A percentile compares a stretch with the other conserved stretches of the same genome.
These are phyloP conservation scores for Apophysomyces sp. DNA, from an alignment of 371 early-diverging fungal species.

Conservation along the genomic window DNA sequence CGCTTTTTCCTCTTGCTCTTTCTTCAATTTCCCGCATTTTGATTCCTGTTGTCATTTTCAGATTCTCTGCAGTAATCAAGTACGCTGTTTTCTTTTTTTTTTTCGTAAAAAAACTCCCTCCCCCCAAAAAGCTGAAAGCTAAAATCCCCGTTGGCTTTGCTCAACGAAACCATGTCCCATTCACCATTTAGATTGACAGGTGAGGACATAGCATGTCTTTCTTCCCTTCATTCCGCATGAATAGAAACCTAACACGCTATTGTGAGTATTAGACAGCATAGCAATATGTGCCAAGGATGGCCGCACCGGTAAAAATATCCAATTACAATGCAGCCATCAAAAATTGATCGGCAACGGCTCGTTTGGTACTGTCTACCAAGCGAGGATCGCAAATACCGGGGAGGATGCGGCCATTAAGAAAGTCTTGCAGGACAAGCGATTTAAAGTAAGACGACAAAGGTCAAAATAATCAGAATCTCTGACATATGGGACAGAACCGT, in stretches of 20 bases:
- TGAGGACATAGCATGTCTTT: background rate
- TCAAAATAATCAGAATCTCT: no score
- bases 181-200: background rate
- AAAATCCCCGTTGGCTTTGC: no score
- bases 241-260: background rate
- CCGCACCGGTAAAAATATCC: slow-evolving; percentile 76
- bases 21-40: background rate
- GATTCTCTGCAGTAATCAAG: no score
- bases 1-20: background rate
- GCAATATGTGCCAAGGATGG: slow-evolving; percentile 76
- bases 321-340: slow-evolving; percentile 87
- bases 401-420: no score
- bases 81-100: no score
- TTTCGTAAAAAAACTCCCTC: no score
- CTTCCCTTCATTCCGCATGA: background rate
- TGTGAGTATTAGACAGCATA: background rate
- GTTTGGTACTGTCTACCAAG: slow-evolving; percentile 97
- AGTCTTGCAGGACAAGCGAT: slow-evolving; percentile 94
- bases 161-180: background rate
- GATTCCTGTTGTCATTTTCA: background rate
- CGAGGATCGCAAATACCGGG: slow-evolving; percentile 75
- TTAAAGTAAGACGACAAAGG: no score
- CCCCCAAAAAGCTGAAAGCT: no score
- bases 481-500: slow-evolving; percentile 63
- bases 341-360: slow-evolving; percentile 95